phyloP scores from a whole-genome alignment of 2,329 filamentous ascomycete genomes.

The Hypoxylon sp. region DNA sequence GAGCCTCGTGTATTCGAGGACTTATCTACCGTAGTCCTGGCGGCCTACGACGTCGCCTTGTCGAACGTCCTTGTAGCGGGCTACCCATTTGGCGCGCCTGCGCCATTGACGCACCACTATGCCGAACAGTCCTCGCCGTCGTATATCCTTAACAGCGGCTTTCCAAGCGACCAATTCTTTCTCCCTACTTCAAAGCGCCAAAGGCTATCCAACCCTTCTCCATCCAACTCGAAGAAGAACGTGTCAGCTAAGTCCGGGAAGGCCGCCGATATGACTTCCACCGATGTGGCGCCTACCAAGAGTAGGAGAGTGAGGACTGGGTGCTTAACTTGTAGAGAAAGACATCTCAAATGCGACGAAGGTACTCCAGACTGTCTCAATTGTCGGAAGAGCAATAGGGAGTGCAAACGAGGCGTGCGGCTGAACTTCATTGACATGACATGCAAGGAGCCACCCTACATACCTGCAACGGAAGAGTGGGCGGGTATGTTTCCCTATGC shows the following conservation, averaged over 20 bases:
- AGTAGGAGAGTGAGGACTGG: slow-evolving; percentile 91
- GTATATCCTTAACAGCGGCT: slow-evolving; percentile 52
- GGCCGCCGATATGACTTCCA: slow-evolving; percentile 47
- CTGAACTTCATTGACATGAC: slow-evolving; percentile 93
- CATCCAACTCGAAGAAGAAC: slow-evolving; percentile 38
- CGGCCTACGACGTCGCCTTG: slow-evolving; percentile 54
- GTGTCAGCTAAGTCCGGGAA: slow-evolving; percentile 33
- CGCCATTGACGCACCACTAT: slow-evolving; percentile 52
- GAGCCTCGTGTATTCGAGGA: slow-evolving; percentile 47
- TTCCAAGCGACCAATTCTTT: slow-evolving; percentile 48
- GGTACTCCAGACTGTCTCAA: slow-evolving; percentile 76
- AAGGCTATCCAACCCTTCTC: slow-evolving; percentile 41
- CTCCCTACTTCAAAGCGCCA: slow-evolving; percentile 51
- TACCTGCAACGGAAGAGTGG: slow-evolving; percentile 76
- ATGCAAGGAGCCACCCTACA: slow-evolving; percentile 76
- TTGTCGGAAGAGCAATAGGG: slow-evolving; percentile 87
- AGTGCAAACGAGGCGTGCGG: slow-evolving; percentile 87
- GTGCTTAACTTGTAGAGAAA: slow-evolving; percentile 89
- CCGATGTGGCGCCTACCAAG: slow-evolving; percentile 63
- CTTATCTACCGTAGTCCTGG: slow-evolving; percentile 54
- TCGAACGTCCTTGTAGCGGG: slow-evolving; percentile 55
- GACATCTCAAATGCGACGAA: slow-evolving; percentile 94
- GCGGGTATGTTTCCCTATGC: slow-evolving; percentile 61
- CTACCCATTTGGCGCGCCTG: slow-evolving; percentile 55
- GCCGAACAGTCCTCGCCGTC: slow-evolving; percentile 53